phyloP scores from a whole-genome alignment of 495 filamentous ascomycete genomes.

The Coniosporium apollinis region DNA sequence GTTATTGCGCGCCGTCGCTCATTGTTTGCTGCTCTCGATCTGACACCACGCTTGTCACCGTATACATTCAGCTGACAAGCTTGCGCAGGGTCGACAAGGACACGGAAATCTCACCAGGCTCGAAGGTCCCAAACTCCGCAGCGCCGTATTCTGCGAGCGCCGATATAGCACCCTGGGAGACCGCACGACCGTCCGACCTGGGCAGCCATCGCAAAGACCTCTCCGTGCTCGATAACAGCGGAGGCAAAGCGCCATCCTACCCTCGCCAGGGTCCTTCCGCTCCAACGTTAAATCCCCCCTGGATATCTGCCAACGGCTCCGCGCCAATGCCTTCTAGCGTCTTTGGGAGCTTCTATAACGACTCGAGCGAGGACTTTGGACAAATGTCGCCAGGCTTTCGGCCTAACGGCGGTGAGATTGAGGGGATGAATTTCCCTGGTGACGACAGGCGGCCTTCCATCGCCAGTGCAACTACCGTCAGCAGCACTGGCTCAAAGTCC shows the following conservation, averaged over 20 bases:
- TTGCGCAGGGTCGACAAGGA: slow-evolving; percentile 15
- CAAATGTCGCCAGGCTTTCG: slow-evolving; percentile 54
- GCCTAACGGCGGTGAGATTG: slow-evolving; percentile 41
- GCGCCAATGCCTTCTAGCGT: slow-evolving; percentile 21
- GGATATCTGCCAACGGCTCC: slow-evolving; percentile 9
- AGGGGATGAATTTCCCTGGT: slow-evolving; percentile 53
- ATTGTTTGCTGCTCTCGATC: background rate
- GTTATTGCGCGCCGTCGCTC: background rate
- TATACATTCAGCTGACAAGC: background rate
- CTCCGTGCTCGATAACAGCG: slow-evolving; percentile 45
- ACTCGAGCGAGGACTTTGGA: slow-evolving; percentile 46
- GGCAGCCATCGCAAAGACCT: slow-evolving; percentile 53
- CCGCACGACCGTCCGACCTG: slow-evolving; percentile 35
- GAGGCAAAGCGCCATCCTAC: slow-evolving; percentile 34
- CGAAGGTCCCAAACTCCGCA: slow-evolving; percentile 19
- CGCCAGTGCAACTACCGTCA: slow-evolving; percentile 74
- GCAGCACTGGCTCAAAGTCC: slow-evolving; percentile 77
- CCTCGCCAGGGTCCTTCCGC: slow-evolving; percentile 36
- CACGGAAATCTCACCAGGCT: slow-evolving; percentile 26
- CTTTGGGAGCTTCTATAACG: slow-evolving; percentile 39
- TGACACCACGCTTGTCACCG: background rate
- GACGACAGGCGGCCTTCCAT: slow-evolving; percentile 70
- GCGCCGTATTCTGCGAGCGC: slow-evolving; percentile 18
- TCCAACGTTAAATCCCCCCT: slow-evolving; percentile 23
- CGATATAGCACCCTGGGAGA: slow-evolving; percentile 24